Base-by-base conservation (phyloP, 306 rosid genomes). In the Notholithocarpus densiflorus region DNA sequence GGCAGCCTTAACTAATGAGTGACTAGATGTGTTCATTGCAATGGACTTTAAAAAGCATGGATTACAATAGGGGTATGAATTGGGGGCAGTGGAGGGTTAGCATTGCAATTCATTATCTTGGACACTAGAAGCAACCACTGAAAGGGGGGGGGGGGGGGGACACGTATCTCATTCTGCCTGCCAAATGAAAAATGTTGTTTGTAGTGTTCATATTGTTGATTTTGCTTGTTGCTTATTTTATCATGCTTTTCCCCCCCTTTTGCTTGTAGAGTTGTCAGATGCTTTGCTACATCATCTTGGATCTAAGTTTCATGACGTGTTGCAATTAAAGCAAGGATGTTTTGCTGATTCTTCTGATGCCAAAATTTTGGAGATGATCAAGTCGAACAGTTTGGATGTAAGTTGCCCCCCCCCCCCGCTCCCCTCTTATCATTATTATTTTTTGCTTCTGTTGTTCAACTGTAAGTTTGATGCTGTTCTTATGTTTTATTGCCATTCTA, bases 331-430 rank as follows among this genome's bases (percentile, higher is more conserved):
- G 80, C 85, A 82, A 76, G 93, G 86, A 80, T 75, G 43, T 56
- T 79, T 54, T 34, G 57, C 79, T 55, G 92, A 92, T 85, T 62
- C 92, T 76, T 89, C 91, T 77, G 89, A 87, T 80, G 86, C 86
- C 56, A 90, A 85, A 82, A 85, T 92, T 68, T 60, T 81, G 82
- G 97, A 93, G 56, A 78, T 90, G 77, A 84, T 90, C 31, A 91
- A 90, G 82, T 87, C 94, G 75, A 87, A 88, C 75, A 82, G 74
- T 84, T 88, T 93, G 80, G 94, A 93, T 75, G 99, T 96, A 87
- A 90, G 89, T 52, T 81, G n/a, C 45, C 0, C 45, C 45, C 12
- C 45, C 45, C 3, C 11, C 11, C 45, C n/a, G n/a, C n/a, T n/a
- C 45, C 45, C 79, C 60, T 19, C 51, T 60, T 48, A 45, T 72